Percentiles rank a stretch among this genome's conserved stretches.
Evolutionary conservation across 768 basidiomycete species (phyloP).

Genomic region (Kwoniella newhampshirensis): DNA sequence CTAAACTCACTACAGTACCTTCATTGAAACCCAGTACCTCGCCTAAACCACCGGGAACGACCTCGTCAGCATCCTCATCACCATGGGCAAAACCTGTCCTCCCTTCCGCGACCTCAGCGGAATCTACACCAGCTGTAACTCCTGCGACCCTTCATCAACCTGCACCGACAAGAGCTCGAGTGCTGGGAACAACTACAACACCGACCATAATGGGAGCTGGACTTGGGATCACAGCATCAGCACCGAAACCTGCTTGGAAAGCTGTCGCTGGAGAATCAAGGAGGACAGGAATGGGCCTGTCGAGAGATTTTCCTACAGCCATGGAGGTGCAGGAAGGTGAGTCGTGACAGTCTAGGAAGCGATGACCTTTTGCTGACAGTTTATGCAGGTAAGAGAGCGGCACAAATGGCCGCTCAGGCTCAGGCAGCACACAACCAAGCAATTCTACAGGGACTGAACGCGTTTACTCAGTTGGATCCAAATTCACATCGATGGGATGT

Average conservation of each 20-base stretch:
- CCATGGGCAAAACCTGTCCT: slow-evolving; percentile 65
- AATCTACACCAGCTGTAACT: neutral
- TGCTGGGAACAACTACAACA: slow-evolving; percentile 18
- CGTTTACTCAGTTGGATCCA: slow-evolving; percentile 90
- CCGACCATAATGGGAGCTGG: slow-evolving; percentile 28
- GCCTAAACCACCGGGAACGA: slow-evolving; percentile 55
- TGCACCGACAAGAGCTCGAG: slow-evolving; percentile 46
- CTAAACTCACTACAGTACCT: slow-evolving; percentile 70
- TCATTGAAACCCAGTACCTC: slow-evolving; percentile 48
- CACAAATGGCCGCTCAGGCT: slow-evolving; percentile 59
- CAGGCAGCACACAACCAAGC: slow-evolving; percentile 65
- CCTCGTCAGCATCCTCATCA: slow-evolving; percentile 66
- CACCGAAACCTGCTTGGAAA: slow-evolving; percentile 71
- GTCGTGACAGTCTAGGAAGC: slow-evolving; percentile 37
- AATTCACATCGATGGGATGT: slow-evolving; percentile 99
- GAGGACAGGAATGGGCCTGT: slow-evolving; percentile 44
- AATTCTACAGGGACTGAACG: slow-evolving; percentile 78
- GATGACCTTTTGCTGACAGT: slow-evolving; percentile 8
- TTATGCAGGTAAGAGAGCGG: slow-evolving; percentile 34
- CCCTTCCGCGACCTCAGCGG: slow-evolving; percentile 6
- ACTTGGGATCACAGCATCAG: slow-evolving; percentile 15
- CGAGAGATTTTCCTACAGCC: slow-evolving; percentile 89
- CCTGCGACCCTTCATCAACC: slow-evolving; percentile 28
- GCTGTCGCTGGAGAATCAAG: slow-evolving; percentile 56
- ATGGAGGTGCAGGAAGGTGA: slow-evolving; percentile 87